Percentiles rank a stretch among this genome's conserved stretches.
Conservation (phyloP, 345 rosid genomes). For the Eutrema yunnanense region DNA sequence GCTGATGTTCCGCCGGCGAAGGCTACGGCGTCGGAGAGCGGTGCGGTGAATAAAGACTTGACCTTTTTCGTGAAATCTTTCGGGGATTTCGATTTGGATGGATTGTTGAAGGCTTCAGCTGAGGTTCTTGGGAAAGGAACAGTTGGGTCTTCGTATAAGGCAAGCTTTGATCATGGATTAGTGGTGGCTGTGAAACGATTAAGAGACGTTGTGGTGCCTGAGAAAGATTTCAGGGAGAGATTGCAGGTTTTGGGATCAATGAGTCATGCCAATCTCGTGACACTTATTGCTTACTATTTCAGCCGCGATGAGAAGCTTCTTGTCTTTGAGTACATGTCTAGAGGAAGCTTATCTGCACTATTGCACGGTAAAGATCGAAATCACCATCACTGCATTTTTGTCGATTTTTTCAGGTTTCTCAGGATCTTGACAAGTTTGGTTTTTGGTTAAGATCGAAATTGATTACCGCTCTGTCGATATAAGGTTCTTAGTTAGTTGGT, state of each 20-base stretch:
- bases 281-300: slow-evolving; percentile 46
- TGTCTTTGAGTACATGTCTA: slow-evolving; percentile 56
- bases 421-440: neutral
- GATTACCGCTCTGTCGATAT: neutral
- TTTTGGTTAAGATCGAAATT: neutral
- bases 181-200: slow-evolving; percentile 82
- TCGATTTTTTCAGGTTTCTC: neutral
- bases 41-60: slow-evolving; percentile 39
- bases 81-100: slow-evolving; percentile 68
- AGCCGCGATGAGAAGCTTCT: slow-evolving; percentile 64
- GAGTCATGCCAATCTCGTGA: slow-evolving; percentile 66
- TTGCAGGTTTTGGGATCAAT: slow-evolving; percentile 66
- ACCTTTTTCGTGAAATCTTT: slow-evolving; percentile 56
- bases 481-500: neutral
- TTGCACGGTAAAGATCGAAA: slow-evolving; percentile 48
- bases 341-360: slow-evolving; percentile 70
- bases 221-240: slow-evolving; percentile 65
- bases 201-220: slow-evolving; percentile 66
- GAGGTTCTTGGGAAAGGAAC: slow-evolving; percentile 95
- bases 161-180: slow-evolving; percentile 59
- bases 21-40: slow-evolving; percentile 18
- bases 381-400: neutral
- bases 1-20: neutral
- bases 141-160: slow-evolving; percentile 86
- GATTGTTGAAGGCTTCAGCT: slow-evolving; percentile 86